Base-by-base conservation (phyloP, 2,329 filamentous ascomycete species). In the Cladophialophora bantiana region DNA sequence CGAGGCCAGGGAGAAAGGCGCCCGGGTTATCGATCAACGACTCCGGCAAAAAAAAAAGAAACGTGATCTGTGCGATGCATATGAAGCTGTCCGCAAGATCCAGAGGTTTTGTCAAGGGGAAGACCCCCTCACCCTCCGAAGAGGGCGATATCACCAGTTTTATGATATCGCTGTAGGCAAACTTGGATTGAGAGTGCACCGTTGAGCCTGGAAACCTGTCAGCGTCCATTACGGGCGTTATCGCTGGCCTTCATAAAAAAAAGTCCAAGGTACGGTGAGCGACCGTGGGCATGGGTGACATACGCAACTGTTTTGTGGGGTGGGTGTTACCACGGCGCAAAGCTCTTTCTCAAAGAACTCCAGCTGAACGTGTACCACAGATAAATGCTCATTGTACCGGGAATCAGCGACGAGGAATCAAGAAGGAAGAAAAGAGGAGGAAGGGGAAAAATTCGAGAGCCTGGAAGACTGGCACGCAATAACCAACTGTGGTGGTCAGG, bases 301-400 rank as follows among this genome's bases (percentile, higher is more conserved):
- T 62, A 69, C 65, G 48, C 68, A 67, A 26, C 53, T 61, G 54
- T 48, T 38, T 60, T 58, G 35, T 62, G 36, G 56, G 36, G 13
- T 34, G 57, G 36, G 26, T 55, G 64, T 59, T 65, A 71, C 67
- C 65, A 69, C 59, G 68, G 69, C 62, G 66, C 63, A 66, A 67
- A 65, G 68, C 71, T 71, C 68, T 73, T 73, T 70, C 69, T 66
- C 68, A 70, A 64, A 67, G 71, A 71, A 66, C 69, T 69, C 69
- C 69, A 72, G 68, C 72, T 70, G 67, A 71, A 73, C 61, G 67
- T 65, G 62, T 71, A 71, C 72, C 72, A 73, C 63, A 73, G 63
- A 54, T 70, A 73, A 48, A 58, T 71, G 68, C 70, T 73, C 72
- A 73, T 73, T 70, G 66, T 72, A 69, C 40, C 59, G 32, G 55